Conservation (phyloP, 2,329 filamentous ascomycete species). For the Nemania bipapillata region DNA sequence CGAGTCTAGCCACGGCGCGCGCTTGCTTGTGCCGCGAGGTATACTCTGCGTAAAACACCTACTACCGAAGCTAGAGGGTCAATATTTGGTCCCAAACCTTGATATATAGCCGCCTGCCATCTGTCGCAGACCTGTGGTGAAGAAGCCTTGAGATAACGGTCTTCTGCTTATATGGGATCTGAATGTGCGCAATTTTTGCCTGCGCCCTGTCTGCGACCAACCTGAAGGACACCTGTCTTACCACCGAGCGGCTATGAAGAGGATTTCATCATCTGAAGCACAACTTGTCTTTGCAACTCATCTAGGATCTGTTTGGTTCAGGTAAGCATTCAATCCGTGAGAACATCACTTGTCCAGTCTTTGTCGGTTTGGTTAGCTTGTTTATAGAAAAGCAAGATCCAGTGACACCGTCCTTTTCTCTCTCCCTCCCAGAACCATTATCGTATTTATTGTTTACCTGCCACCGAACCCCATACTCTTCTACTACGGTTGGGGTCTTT, state of each 20-base stretch:
- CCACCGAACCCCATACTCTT: background rate
- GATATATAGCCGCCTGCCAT: background rate
- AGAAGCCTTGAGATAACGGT: background rate
- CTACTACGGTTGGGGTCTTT: background rate
- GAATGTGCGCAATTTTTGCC: background rate
- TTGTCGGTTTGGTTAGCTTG: background rate
- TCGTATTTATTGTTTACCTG: background rate
- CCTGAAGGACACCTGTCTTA: background rate
- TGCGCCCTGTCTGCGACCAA: background rate
- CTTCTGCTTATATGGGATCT: background rate
- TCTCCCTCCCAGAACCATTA: background rate
- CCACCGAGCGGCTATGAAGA: background rate
- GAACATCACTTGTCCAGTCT: background rate
- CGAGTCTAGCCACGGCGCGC: background rate
- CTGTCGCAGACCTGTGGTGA: background rate
- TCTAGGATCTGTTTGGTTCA: background rate
- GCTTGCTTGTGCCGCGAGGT: background rate
- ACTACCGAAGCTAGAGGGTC: background rate
- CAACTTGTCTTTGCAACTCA: background rate
- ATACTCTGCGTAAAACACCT: background rate
- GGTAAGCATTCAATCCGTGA: constrained; percentile 20
- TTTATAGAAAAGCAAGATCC: too few relatives aligned
- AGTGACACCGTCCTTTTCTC: background rate
- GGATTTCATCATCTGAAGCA: background rate
- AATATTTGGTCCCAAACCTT: background rate